A percentile compares a stretch with the other conserved stretches of the same genome.
Conservation (phyloP, 768 basidiomycete species). For the Terana coerulea region DNA sequence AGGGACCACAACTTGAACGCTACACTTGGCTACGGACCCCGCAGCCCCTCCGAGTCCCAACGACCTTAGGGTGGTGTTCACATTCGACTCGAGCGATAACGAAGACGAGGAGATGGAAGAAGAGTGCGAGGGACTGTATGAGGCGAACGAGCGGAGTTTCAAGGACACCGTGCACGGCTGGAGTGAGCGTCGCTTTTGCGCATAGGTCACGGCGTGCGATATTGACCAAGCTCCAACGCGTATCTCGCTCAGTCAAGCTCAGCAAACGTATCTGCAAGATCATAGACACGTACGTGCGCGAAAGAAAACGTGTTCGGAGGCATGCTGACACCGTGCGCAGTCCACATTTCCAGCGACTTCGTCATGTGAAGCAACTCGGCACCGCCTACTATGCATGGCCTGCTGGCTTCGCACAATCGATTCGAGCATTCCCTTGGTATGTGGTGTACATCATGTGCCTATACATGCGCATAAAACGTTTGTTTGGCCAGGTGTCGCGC, state of each 20-base stretch:
- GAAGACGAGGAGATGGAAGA: background rate
- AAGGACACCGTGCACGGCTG: slow-evolving; percentile 27
- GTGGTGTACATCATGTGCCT: no score
- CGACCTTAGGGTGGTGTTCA: background rate
- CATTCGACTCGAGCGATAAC: background rate
- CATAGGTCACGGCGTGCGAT: background rate
- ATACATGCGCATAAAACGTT: background rate
- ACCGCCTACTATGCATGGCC: slow-evolving; percentile 74
- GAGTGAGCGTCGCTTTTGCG: slow-evolving; percentile 16
- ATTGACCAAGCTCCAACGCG: background rate
- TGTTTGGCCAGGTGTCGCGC: slow-evolving; percentile 57
- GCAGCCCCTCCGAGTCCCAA: background rate
- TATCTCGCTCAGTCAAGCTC: slow-evolving; percentile 26
- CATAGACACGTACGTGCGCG: slow-evolving; percentile 63
- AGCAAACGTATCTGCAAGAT: slow-evolving; percentile 40
- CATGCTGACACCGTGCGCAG: slow-evolving; percentile 29
- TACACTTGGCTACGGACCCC: no score
- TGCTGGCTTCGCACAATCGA: slow-evolving; percentile 72
- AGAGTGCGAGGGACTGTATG: background rate
- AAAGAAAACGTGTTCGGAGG: background rate
- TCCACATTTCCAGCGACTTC: slow-evolving; percentile 72
- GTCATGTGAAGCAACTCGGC: slow-evolving; percentile 78
- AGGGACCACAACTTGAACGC: no score
- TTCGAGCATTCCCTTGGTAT: slow-evolving; percentile 83
- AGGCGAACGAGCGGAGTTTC: slow-evolving; percentile 12